Evolutionary conservation across 352 stramenopile species (phyloP), one percentile per base, ranked within the genome.

Genomic region (Hyaloperonospora arabidopsidis): DNA sequence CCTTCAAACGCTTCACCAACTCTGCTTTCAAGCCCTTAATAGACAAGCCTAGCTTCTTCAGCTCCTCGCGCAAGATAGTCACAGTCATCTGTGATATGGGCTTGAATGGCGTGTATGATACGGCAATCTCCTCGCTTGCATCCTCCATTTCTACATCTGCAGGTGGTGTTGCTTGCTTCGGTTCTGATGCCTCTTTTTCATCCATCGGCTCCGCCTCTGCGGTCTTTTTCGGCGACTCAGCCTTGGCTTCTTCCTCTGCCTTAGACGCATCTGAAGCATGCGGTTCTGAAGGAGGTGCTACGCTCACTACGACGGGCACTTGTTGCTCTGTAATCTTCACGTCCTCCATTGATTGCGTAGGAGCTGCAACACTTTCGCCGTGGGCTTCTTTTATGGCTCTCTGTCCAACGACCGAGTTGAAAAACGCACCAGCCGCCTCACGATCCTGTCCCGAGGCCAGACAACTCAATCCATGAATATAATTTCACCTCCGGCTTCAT

Each of bases 1-100:
- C 73, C 59, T 89, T 88, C 63, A 93, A 76, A 32, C 83, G 72
- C 68, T 89, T 72, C 35, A 84, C 78, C 28, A 93, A 57, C 48
- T 93, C 83, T 13, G 81, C 83, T 63, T 93, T 93, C 29, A 93
- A 68, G 5, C 83, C 83, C 63, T 89, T 89, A 36, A 82, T 93
- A 32, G 80, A 71, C 28, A 93, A 45, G 1, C 76, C 79, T 19
- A 81, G 76, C 15, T 80, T 71, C 59, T 93, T 93, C 18, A 93
- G 63, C 10, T 87, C 73, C 45, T 91, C 74, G 21, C 78, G 74
- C 44, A 93, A 62, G 12, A 76, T 63, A 14, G 52, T 68, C 45
- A 93, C 83, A 4, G 82, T 93, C 63, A 91, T 82, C 58, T 89
- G 74, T 11, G 77, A 67, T 49, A 92, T 83, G 12, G 79, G 77